Conservation (phyloP, 345 rosid genomes). For the Trapa incisa region DNA sequence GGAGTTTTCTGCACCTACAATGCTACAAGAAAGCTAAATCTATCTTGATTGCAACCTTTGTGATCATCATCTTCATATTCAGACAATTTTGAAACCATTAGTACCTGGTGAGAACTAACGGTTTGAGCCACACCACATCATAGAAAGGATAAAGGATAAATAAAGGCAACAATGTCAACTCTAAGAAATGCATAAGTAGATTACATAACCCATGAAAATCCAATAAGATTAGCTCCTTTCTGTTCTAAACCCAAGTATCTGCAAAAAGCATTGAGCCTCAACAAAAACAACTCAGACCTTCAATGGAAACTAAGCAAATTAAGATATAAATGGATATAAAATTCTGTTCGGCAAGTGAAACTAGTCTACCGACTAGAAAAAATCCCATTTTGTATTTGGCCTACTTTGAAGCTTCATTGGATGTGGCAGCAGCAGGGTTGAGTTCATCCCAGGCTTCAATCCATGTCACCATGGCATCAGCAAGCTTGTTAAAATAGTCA, state of each 20-base stretch:
- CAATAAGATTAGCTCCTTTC: neutral
- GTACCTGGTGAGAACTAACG: too few relatives aligned
- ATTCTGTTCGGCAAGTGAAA: too few relatives aligned
- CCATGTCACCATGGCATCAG: slow-evolving; percentile 88
- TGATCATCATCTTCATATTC: too few relatives aligned
- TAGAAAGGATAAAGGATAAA: neutral
- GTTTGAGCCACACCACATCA: too few relatives aligned
- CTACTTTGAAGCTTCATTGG: slow-evolving; percentile 25
- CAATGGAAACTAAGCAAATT: neutral
- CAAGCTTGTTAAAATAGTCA: slow-evolving; percentile 70
- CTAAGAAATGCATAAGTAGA: neutral
- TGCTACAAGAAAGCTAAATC: too few relatives aligned
- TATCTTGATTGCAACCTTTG: too few relatives aligned
- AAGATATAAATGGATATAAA: neutral
- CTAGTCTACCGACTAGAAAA: neutral
- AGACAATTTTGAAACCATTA: too few relatives aligned
- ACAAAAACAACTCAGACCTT: neutral
- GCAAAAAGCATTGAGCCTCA: neutral
- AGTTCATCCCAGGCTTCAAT: slow-evolving; percentile 93
- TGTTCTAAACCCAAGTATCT: neutral
- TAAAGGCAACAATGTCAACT: neutral
- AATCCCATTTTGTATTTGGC: neutral
- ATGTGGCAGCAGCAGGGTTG: slow-evolving; percentile 31
- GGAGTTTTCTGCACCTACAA: too few relatives aligned
- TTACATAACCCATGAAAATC: neutral